Evolutionary conservation across 2,329 filamentous ascomycete genomes (phyloP).

Genomic region (Phaeomoniella chlamydospora): DNA sequence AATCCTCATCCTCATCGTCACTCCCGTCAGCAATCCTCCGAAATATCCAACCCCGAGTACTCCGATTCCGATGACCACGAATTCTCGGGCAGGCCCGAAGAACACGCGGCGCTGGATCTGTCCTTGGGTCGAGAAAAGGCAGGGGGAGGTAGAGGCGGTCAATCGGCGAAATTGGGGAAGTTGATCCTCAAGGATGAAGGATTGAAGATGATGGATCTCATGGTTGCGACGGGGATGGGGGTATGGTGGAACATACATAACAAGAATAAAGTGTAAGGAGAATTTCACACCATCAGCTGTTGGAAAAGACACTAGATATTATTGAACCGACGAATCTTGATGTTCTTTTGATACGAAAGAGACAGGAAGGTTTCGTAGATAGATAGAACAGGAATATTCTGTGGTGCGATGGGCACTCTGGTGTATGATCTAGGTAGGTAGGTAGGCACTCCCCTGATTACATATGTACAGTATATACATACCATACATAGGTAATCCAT

Average conservation of each 20-base stretch:
- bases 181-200: constrained; percentile 81
- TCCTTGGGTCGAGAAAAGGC: constrained; percentile 69
- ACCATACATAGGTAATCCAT: too few relatives aligned
- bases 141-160: constrained; percentile 73
- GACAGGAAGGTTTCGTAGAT: too few relatives aligned
- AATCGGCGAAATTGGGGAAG: constrained; percentile 85
- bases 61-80: background rate
- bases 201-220: constrained; percentile 84
- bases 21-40: background rate
- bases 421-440: too few relatives aligned
- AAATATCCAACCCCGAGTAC: background rate
- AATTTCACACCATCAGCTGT: too few relatives aligned
- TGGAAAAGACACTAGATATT: too few relatives aligned
- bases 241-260: constrained; percentile 65
- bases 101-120: constrained; percentile 47
- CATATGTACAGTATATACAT: too few relatives aligned
- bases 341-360: too few relatives aligned
- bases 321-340: too few relatives aligned
- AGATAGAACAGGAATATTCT: too few relatives aligned
- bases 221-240: constrained; percentile 82
- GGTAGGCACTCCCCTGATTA: too few relatives aligned
- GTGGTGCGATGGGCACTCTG: too few relatives aligned
- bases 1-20: constrained; percentile 11
- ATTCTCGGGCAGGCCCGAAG: constrained; percentile 9
- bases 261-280: background rate